Percentiles rank a stretch among this genome's conserved stretches.
Evolutionary conservation across 148 eudicot genomes (phyloP).

Genomic region (Rhododendron kiyosumense): DNA sequence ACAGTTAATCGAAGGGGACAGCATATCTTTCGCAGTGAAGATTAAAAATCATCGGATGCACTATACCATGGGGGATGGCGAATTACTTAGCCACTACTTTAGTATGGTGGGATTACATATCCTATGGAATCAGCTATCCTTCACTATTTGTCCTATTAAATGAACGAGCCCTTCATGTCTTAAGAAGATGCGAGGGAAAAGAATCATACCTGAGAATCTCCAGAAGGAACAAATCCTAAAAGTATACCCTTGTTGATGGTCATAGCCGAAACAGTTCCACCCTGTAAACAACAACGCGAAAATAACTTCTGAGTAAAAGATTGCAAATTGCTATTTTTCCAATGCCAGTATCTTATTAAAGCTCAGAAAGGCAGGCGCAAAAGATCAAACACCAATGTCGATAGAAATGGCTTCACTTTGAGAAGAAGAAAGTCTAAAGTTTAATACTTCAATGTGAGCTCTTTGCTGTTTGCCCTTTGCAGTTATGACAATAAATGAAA

Average conservation of each 20-base stretch:
- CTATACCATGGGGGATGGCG: background rate
- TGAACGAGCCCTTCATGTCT: background rate
- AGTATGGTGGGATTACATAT: background rate
- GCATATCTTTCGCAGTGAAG: background rate
- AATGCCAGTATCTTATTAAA: background rate
- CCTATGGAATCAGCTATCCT: background rate
- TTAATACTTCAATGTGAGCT: background rate
- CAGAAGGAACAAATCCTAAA: conserved; percentile 93
- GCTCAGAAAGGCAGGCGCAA: background rate
- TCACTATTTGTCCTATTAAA: background rate
- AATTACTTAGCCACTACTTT: background rate
- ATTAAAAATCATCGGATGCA: background rate
- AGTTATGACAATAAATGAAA: background rate
- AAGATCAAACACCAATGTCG: conserved; percentile 9
- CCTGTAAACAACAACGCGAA: conserved; percentile 36
- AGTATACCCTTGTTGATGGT: conserved; percentile 81
- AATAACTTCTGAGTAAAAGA: background rate
- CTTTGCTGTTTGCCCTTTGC: background rate
- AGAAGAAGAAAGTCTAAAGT: background rate
- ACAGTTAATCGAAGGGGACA: background rate
- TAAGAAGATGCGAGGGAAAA: background rate
- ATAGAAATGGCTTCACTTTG: background rate
- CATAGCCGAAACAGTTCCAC: conserved; percentile 96
- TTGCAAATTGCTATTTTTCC: background rate
- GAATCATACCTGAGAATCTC: conserved; percentile 59